phyloP scores from a whole-genome alignment of 108 stramenopile species.

The Aurantiochytrium sp. region DNA sequence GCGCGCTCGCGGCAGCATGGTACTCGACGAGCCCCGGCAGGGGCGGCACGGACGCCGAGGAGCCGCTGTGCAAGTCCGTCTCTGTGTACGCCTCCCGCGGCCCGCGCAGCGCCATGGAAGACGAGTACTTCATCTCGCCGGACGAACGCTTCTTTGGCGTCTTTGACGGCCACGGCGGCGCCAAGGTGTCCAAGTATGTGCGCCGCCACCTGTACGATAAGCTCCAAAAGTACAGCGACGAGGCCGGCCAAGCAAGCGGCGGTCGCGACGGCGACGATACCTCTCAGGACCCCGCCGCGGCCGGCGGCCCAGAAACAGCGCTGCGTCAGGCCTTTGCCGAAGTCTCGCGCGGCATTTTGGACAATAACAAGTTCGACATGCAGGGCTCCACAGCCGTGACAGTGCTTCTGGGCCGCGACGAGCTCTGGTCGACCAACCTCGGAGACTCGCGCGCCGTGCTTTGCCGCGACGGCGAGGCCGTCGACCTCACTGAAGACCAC shows the following conservation, averaged over 20 bases:
- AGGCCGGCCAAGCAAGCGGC: too few species aligned
- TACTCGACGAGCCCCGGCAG: neutral
- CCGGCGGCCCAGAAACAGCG: conserved; percentile 65
- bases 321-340: conserved; percentile 51
- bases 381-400: conserved; percentile 79
- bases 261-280: too few species aligned
- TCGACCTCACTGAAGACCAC: conserved; percentile 79
- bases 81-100: conserved; percentile 13
- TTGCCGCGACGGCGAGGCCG: conserved; percentile 50
- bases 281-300: conserved; percentile 40
- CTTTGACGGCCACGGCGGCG: conserved; percentile 38
- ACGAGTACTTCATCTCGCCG: neutral
- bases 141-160: conserved; percentile 19
- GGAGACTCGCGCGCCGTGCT: conserved; percentile 84
- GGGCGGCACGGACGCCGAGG: neutral
- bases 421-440: conserved; percentile 82
- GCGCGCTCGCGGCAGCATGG: neutral
- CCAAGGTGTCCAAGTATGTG: conserved; percentile 42
- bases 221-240: conserved; percentile 70
- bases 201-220: conserved; percentile 69
- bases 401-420: conserved; percentile 72
- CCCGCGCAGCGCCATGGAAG: conserved; percentile 23
- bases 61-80: conserved; percentile 26
- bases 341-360: conserved; percentile 75
- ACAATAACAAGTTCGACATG: conserved; percentile 63